Conservation (phyloP, 176 grass and related monocot species). For the Juncus effusus region DNA sequence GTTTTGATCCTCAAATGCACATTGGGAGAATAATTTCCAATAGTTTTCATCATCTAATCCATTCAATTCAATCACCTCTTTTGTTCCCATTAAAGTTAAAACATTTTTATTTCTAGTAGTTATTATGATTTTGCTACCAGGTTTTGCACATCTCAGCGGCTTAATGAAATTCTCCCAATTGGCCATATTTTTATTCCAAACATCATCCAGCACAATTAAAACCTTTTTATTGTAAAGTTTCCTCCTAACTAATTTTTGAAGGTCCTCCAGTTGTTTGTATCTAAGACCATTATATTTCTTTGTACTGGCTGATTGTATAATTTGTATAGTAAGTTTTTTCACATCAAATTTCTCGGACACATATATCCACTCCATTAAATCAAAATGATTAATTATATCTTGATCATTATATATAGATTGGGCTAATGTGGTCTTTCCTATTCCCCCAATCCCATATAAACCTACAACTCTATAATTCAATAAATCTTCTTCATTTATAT, state of each 20-base stretch:
- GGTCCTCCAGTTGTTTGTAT: neutral
- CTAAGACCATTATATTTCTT: neutral
- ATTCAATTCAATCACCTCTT: neutral
- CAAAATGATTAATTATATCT: neutral
- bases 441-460: conserved; percentile 2
- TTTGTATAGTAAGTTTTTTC: conserved; percentile 1
- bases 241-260: neutral
- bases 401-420: conserved; percentile 12
- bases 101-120: conserved; percentile 11
- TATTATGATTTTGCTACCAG: conserved; percentile 6
- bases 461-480: neutral
- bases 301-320: neutral
- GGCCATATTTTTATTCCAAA: conserved; percentile 1
- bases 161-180: conserved; percentile 13
- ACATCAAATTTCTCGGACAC: conserved; percentile 10
- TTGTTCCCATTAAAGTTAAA: neutral
- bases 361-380: neutral
- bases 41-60: conserved; percentile 4
- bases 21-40: conserved; percentile 2
- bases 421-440: conserved; percentile 6
- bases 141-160: neutral
- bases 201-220: conserved; percentile 20
- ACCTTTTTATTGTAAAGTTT: neutral
- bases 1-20: conserved; percentile 15
- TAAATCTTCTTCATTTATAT: too few species aligned